Conservation (phyloP, 2,329 filamentous ascomycete genomes). For the Hypoxylon sp. region DNA sequence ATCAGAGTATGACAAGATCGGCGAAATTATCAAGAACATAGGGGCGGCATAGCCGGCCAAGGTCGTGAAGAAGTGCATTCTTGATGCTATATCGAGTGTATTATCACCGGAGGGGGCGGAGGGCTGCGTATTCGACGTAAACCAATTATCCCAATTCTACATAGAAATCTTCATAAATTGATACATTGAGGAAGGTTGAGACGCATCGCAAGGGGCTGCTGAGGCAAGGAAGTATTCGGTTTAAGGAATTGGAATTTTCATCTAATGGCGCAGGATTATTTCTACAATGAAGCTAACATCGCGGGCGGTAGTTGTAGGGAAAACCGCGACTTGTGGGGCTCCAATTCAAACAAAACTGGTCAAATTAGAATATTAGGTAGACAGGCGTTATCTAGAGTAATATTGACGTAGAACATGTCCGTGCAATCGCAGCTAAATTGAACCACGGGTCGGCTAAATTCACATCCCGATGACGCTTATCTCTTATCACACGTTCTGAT, state of each 20-base stretch:
- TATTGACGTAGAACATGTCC: conserved; percentile 25
- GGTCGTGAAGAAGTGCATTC: conserved; percentile 63
- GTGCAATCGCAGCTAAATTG: background rate
- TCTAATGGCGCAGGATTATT: conserved; percentile 12
- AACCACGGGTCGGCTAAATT: conserved; percentile 30
- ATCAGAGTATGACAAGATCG: conserved; percentile 76
- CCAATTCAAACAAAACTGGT: conserved; percentile 39
- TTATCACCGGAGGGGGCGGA: conserved; percentile 19
- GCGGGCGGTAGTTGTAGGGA: conserved; percentile 7
- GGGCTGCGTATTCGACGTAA: conserved; percentile 5
- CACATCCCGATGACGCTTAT: conserved; percentile 33
- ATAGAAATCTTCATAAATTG: background rate
- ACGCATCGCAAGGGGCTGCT: conserved; percentile 11
- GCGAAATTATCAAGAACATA: conserved; percentile 74
- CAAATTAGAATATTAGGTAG: conserved; percentile 4
- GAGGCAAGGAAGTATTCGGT: conserved; percentile 1
- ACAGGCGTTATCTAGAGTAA: conserved; percentile 9
- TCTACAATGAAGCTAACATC: conserved; percentile 32
- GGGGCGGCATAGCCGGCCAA: conserved; percentile 72
- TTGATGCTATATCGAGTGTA: conserved; percentile 22
- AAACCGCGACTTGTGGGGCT: conserved; percentile 37
- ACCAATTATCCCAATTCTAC: conserved; percentile 25
- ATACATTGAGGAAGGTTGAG: conserved; percentile 8
- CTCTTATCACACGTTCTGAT: conserved; percentile 23
- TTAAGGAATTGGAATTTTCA: conserved; percentile 22